Base-by-base conservation (phyloP, 1,284 basidiomycete genomes). In the Porodaedalea pini region DNA sequence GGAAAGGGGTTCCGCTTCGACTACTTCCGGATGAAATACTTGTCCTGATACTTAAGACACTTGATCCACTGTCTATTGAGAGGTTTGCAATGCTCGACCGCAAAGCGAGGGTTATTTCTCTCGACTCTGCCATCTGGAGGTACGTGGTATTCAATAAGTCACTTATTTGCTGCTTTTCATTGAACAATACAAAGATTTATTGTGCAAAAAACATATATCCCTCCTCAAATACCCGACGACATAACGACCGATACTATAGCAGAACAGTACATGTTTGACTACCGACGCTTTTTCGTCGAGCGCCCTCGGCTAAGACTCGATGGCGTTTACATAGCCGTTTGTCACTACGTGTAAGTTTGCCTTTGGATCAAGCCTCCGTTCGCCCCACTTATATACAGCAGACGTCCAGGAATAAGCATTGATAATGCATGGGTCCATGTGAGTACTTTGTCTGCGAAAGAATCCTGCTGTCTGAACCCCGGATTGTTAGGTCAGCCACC, bases 321-420 rank as follows among this genome's bases (percentile, higher is more conserved):
- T 62, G 93, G 93, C 3, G 85, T 92, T 15, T 95, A 94, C 69
- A 94, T 96, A 58, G 85, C 91, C 25, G 86, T 92, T 13, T 94
- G 92, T 67, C 92, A 94, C 68, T 94, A 91, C 64, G 75, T 86
- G 88, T 90, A 68, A 64, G 81, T 68, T 68, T 57, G 44, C 53
- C 13, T 39, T 66, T 21, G 56, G 36, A 39, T 52, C 31, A 31
- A 39, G 34, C 15, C 32, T 37, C 32, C 4, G 27, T 55, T 50
- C 29, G 48, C 1, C 27, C 61, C 21, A 37, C n/a, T n/a, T n/a
- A n/a, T n/a, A n/a, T n/a, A n/a, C n/a, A n/a, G n/a, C 47, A 92
- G 89, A 58, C 90, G 92, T 21, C 78, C 77, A 7, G 92, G 92
- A 25, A 71, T 86, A 13, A 85, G 88, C 15, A n/a, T 7, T 63